Base-by-base conservation (phyloP, 257 asterid species). In the Solanum pinnatisectum region DNA sequence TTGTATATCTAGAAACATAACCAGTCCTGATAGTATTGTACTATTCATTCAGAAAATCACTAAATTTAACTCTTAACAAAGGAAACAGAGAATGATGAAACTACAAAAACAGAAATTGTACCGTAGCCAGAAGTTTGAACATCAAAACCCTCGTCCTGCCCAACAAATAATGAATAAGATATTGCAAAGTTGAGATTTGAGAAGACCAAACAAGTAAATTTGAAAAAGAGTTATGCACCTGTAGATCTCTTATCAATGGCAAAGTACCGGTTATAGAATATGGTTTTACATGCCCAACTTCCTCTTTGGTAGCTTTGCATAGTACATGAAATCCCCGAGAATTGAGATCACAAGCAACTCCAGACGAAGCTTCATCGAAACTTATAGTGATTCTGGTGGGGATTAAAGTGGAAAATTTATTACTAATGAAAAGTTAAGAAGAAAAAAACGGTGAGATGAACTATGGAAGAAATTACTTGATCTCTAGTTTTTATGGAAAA, bases 91-190 rank as follows among this genome's bases (percentile, higher is more conserved):
- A 36, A 9, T 27, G 87, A 10, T 86, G n/a, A 32, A 71, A 14
- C n/a, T 63, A 35, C 74, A 76, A 87, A 88, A 74, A 87, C 39
- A 60, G 63, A 87, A 87, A 87, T 42, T 88, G 73, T 93, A 97
- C 99, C 99, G 37, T 97, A 96, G 92, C 99, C 99, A 73, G 93
- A 87, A 89, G 99, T 97, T 88, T 97, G 99, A 87, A 97, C 99
- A 87, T 97, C 98, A 39, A 96, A 97, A 72, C 98, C 99, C 89
- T 97, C 98, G n/a, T 97, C 98, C 99, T 97, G 90, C 89, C 89
- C 89, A 83, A 18, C 44, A 71, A 72, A 8, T 10, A 72, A 44
- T 25, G 60, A 72, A 86, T 70, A 68, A 86, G 83, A 72, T 35
- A 72, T n/a, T 18, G 76, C 46, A 85, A 39, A 63, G 42, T 89